Base-by-base conservation (phyloP, 768 basidiomycete species). In the Cyclocybe cylindracea region DNA sequence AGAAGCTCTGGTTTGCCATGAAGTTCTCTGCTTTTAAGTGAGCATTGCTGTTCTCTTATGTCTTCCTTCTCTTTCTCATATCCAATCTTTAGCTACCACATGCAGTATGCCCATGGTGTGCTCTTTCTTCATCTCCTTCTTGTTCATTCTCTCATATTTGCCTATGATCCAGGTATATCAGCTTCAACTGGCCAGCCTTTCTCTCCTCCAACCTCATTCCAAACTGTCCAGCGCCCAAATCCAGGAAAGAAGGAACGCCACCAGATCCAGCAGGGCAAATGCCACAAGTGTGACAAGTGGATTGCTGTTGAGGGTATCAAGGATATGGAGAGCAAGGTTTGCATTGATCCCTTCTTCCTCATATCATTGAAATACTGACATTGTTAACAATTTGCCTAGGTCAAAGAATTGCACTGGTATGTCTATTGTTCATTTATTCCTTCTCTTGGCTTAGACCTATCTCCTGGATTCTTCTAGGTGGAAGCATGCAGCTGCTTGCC, bases 11-110 rank as follows among this genome's bases (percentile, higher is more conserved):
- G 90, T 67, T 90, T 33, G 80, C 83, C 2, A 90, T 84, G 81
- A 91, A 91, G 58, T 85, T 87, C 61, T 87, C 85, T 10, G 89
- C 89, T 14, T 91, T 84, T 73, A 91, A 91, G 89, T 90, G 73
- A 87, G 24, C 5, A 85, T 52, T 11, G 79, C 76, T 18, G 8
- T 39, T 29, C 14, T 38, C 24, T 19, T 11, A 33, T 29, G 48
- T 36, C 53, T 16, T 44, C 39, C 31, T 13, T 24, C 18, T 40
- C 31, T 38, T 31, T 40, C 41, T 39, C 11, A 10, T 31, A 6
- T 32, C 18, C 19, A 51, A 32, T 16, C 19, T 14, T 14, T 35
- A 91, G 89, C 65, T 91, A 91, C 59, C 90, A 92, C 61, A 81
- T 92, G 83, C 89, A 91, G 61, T 89, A 89, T 54, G 75, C 78